Evolutionary conservation across 345 rosid species (phyloP).

Genomic region (Excoecaria agallocha): DNA sequence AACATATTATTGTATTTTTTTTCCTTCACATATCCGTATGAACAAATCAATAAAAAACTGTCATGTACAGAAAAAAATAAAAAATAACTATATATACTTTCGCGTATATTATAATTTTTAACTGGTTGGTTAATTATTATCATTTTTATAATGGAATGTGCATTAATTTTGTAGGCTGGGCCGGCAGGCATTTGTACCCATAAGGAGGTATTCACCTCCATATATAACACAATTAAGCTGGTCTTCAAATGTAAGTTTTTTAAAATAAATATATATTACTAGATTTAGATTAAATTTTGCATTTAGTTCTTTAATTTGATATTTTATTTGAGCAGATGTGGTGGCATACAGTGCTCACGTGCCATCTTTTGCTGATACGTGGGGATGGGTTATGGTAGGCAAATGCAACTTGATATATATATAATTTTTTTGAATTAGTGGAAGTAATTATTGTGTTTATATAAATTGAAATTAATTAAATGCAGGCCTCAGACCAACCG

Average conservation of each 20-base stretch:
- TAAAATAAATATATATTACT: too few species aligned
- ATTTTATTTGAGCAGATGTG: slow-evolving; percentile 53
- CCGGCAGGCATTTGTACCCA: slow-evolving; percentile 97
- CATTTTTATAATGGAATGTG: too few species aligned
- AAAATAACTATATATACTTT: too few species aligned
- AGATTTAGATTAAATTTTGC: too few species aligned
- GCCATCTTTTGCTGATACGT: slow-evolving; percentile 94
- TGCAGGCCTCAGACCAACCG: slow-evolving; percentile 81
- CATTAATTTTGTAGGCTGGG: slow-evolving; percentile 56
- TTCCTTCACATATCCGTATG: too few species aligned
- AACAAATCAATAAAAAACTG: not conserved
- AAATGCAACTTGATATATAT: not conserved
- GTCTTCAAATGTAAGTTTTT: slow-evolving; percentile 78
- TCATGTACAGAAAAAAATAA: too few species aligned
- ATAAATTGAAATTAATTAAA: too few species aligned
- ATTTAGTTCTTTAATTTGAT: not conserved
- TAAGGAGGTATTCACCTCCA: slow-evolving; percentile 87
- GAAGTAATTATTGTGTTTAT: too few species aligned
- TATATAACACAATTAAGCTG: slow-evolving; percentile 85
- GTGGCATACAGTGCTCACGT: slow-evolving; percentile 88
- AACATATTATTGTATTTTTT: not conserved
- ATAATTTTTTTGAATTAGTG: too few species aligned
- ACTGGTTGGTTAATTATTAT: too few species aligned
- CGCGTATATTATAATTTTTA: too few species aligned
- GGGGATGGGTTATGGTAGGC: slow-evolving; percentile 98